Conservation (phyloP, 1,284 basidiomycete genomes). For the Inonotus obliquus region DNA sequence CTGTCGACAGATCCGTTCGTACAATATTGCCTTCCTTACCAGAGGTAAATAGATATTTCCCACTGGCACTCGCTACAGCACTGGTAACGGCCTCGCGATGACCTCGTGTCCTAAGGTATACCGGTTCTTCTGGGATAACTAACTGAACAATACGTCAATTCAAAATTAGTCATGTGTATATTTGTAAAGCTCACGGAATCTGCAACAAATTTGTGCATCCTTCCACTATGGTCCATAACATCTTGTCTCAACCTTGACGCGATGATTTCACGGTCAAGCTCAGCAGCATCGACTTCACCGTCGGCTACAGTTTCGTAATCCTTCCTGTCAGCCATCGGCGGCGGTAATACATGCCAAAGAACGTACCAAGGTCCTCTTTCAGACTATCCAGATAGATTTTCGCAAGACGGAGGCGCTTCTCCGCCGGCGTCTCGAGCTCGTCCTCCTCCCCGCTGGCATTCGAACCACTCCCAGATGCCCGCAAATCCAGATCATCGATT, state of each 20-base stretch:
- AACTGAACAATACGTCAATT: conserved; percentile 36
- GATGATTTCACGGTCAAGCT: conserved; percentile 90
- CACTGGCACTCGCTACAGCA: conserved; percentile 68
- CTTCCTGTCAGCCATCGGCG: not conserved
- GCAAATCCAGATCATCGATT: conserved; percentile 77
- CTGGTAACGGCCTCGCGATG: conserved; percentile 76
- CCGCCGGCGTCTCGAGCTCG: conserved; percentile 87
- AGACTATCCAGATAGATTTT: conserved; percentile 88
- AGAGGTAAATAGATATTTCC: conserved; percentile 69
- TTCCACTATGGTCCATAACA: conserved; percentile 80
- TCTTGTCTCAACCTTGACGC: conserved; percentile 87
- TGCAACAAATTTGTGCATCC: conserved; percentile 78
- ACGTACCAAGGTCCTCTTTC: conserved; percentile 69
- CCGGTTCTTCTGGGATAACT: conserved; percentile 40
- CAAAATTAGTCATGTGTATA: not conserved
- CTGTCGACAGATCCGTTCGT: conserved; percentile 71
- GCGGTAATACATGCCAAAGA: not conserved
- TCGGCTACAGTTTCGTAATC: conserved; percentile 44
- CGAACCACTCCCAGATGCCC: conserved; percentile 51
- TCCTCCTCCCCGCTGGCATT: conserved; percentile 72
- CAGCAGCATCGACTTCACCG: conserved; percentile 89
- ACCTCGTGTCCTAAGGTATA: conserved; percentile 58
- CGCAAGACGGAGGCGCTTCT: conserved; percentile 89
- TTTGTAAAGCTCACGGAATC: conserved; percentile 47
- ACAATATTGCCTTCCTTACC: conserved; percentile 85